A percentile compares a stretch with the other conserved stretches of the same genome.
Conservation (phyloP, 306 rosid species). For the Vigna unguiculata region DNA sequence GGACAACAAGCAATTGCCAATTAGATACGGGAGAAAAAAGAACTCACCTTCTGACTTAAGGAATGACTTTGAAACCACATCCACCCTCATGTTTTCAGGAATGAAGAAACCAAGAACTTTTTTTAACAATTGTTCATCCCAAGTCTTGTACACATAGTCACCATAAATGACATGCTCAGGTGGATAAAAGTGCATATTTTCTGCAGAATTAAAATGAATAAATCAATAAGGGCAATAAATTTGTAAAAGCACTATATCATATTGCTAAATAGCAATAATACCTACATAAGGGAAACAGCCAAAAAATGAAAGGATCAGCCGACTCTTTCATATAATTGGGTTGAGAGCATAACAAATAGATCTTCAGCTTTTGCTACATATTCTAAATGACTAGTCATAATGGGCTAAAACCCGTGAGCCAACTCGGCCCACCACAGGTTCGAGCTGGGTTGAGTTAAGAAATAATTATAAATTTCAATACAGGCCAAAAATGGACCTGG, state of each 20-base stretch:
- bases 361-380: conserved; percentile 5
- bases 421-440: no score
- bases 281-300: conserved; percentile 14
- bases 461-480: no score
- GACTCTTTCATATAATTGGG: conserved; percentile 17
- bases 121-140: conserved; percentile 81
- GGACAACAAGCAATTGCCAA: conserved; percentile 4
- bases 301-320: conserved; percentile 18
- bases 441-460: no score
- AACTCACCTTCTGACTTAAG: conserved; percentile 64
- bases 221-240: conserved; percentile 27
- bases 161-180: conserved; percentile 91
- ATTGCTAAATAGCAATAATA: conserved; percentile 21
- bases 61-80: conserved; percentile 75
- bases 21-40: conserved; percentile 31
- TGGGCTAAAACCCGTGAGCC: no score
- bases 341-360: conserved; percentile 24
- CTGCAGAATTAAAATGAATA: conserved; percentile 62
- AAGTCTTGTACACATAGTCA: conserved; percentile 73
- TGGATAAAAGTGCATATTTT: conserved; percentile 69
- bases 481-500: no score
- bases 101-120: conserved; percentile 76
- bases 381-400: neutral
- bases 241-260: conserved; percentile 16
- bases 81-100: conserved; percentile 96